phyloP scores from a whole-genome alignment of 2,329 filamentous ascomycete genomes.

The Calycina herbarum region DNA sequence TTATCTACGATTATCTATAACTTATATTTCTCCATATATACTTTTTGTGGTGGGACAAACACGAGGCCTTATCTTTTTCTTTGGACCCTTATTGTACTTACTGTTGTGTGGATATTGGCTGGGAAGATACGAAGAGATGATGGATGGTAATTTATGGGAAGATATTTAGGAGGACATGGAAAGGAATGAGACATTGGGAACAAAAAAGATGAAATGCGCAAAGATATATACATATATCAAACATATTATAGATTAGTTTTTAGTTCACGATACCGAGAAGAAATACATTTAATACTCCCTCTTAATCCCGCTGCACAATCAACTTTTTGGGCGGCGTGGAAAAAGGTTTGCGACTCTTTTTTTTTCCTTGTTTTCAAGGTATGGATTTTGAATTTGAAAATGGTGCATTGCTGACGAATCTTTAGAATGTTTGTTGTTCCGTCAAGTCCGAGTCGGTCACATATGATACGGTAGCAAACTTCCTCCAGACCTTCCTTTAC shows the following conservation, averaged over 20 bases:
- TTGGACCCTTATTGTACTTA: background rate
- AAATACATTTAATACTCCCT: slow-evolving; percentile 6
- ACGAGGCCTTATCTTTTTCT: background rate
- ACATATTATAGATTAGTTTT: slow-evolving; percentile 4
- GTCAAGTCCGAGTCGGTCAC: background rate
- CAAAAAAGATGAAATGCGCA: slow-evolving; percentile 3
- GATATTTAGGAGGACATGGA: background rate
- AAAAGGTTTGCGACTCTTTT: background rate
- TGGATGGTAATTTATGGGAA: background rate
- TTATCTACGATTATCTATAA: background rate
- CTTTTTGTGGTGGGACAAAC: slow-evolving; percentile 2
- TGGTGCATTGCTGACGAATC: background rate
- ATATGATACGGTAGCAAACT: slow-evolving; percentile 3
- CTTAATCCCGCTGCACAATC: slow-evolving; percentile 3
- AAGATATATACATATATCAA: slow-evolving; percentile 5
- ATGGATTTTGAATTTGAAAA: background rate
- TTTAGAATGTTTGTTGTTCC: background rate
- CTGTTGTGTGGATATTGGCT: slow-evolving; percentile 3
- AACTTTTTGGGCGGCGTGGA: background rate
- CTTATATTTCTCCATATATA: slow-evolving; percentile 7
- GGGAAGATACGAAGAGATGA: slow-evolving; percentile 5
- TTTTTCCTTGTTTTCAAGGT: background rate
- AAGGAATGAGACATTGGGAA: background rate
- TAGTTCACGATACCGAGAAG: slow-evolving; percentile 1
- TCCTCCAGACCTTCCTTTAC: background rate